A percentile compares a stretch with the other conserved stretches of the same genome.
Conservation (phyloP, 495 filamentous ascomycete genomes). For the Melanomma pulvis-pyrius region DNA sequence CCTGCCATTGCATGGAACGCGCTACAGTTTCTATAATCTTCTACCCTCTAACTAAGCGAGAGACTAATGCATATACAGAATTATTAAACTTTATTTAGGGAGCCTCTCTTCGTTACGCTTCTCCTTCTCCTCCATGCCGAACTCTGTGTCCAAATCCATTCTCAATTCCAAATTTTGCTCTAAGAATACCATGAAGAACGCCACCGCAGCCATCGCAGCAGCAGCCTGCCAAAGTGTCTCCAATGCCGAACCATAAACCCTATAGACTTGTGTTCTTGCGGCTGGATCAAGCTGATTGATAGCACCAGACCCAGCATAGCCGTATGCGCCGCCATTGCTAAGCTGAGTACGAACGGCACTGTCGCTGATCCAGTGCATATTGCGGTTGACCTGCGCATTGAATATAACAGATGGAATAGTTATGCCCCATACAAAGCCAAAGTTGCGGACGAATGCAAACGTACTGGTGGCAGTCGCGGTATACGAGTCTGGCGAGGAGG, state of each 20-base stretch:
- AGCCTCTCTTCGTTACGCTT: too few species aligned
- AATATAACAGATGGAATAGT: constrained; percentile 56
- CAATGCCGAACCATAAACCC: constrained; percentile 37
- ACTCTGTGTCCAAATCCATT: constrained; percentile 45
- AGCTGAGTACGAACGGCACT: neutral
- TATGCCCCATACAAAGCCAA: constrained; percentile 56
- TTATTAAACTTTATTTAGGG: too few species aligned
- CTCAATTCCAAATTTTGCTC: constrained; percentile 42
- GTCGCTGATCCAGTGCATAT: neutral
- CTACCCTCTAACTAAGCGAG: too few species aligned
- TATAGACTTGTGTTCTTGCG: constrained; percentile 17
- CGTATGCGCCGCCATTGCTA: constrained; percentile 16
- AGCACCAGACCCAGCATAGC: constrained; percentile 1
- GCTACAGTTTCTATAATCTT: too few species aligned
- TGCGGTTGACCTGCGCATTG: constrained; percentile 45
- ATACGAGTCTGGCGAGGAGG: constrained; percentile 43
- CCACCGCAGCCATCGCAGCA: constrained; percentile 34
- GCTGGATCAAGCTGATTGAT: neutral
- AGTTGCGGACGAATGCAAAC: constrained; percentile 53
- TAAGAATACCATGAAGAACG: constrained; percentile 35
- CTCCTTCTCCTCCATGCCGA: constrained; percentile 34
- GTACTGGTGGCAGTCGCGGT: constrained; percentile 48
- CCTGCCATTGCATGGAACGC: too few species aligned
- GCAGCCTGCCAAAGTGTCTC: constrained; percentile 37
- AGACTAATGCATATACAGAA: too few species aligned